A percentile compares a stretch with the other conserved stretches of the same genome.
Conservation (phyloP, 257 asterid genomes). For the Jacaranda mimosifolia region DNA sequence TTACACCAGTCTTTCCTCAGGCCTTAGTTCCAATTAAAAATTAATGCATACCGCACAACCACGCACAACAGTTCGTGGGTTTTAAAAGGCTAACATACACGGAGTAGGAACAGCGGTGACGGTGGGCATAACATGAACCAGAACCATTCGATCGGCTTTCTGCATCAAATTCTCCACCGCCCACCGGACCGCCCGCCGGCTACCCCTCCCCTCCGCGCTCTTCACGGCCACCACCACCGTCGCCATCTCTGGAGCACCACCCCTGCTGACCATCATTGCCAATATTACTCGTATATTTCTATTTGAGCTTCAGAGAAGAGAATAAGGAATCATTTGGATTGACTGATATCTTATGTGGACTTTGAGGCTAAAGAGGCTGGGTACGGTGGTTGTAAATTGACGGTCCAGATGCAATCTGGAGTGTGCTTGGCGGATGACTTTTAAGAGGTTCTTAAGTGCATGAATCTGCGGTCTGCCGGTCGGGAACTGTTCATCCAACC, state of each 20-base stretch:
- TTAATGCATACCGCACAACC: neutral
- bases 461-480: too few species aligned
- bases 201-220: slow-evolving; percentile 75
- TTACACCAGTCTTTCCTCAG: neutral
- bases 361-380: slow-evolving; percentile 29
- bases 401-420: slow-evolving; percentile 36
- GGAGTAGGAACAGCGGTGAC: slow-evolving; percentile 76
- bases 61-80: slow-evolving; percentile 17
- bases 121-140: slow-evolving; percentile 76
- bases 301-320: neutral
- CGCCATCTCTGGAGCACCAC: slow-evolving; percentile 48
- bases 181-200: slow-evolving; percentile 83
- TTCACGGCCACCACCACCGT: slow-evolving; percentile 79
- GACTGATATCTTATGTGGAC: slow-evolving; percentile 9
- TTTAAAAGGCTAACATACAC: slow-evolving; percentile 49
- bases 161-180: slow-evolving; percentile 71
- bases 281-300: neutral
- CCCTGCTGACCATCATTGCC: slow-evolving; percentile 37
- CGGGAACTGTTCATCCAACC: neutral
- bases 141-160: slow-evolving; percentile 55
- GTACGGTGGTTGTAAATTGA: slow-evolving; percentile 24
- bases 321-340: neutral
- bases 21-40: slow-evolving; percentile 27
- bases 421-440: slow-evolving; percentile 33
- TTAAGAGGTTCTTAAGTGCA: neutral